These are phyloP conservation scores for Sugiyamaella mastotermitis DNA, from an alignment of 805 yeast genomes.

Conservation along the genomic window DNA sequence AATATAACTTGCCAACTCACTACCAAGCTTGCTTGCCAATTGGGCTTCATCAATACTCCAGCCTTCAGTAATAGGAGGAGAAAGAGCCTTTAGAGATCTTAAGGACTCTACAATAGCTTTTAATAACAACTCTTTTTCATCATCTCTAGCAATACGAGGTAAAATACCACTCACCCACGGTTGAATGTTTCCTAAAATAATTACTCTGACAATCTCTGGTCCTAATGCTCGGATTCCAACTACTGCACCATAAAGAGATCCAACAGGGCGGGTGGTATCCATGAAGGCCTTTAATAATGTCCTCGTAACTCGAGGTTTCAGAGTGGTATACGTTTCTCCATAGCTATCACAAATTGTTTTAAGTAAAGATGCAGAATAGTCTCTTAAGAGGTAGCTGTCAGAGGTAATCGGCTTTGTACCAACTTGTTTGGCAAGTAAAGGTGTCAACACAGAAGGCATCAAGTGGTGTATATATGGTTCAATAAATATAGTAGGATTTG, in stretches of 20 bases:
- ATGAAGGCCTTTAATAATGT: constrained; percentile 86
- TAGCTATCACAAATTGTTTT: constrained; percentile 72
- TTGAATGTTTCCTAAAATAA: constrained; percentile 75
- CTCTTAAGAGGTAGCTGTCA: constrained; percentile 61
- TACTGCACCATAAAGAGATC: constrained; percentile 89
- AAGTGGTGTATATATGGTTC: constrained; percentile 95
- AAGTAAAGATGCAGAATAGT: constrained; percentile 78
- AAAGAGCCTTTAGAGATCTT: constrained; percentile 34
- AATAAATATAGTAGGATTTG: constrained; percentile 77
- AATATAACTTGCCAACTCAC: constrained; percentile 37
- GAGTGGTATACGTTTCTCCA: constrained; percentile 79
- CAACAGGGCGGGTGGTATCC: constrained; percentile 75
- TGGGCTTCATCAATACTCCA: constrained; percentile 33
- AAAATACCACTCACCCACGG: constrained; percentile 52
- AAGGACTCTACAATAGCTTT: constrained; percentile 52
- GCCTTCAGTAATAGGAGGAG: constrained; percentile 31
- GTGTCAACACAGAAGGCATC: constrained; percentile 93
- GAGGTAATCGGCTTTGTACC: constrained; percentile 42
- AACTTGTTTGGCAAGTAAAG: constrained; percentile 81
- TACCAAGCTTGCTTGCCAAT: constrained; percentile 57
- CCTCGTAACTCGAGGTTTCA: constrained; percentile 90
- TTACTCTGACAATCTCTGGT: constrained; percentile 76
- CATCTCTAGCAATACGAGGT: constrained; percentile 15
- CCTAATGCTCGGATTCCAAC: constrained; percentile 82
- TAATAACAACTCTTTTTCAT: constrained; percentile 41